A percentile compares a stretch with the other conserved stretches of the same genome.
phyloP scores from a whole-genome alignment of 805 yeast genomes.

The Tanozyma kutaoensis region DNA sequence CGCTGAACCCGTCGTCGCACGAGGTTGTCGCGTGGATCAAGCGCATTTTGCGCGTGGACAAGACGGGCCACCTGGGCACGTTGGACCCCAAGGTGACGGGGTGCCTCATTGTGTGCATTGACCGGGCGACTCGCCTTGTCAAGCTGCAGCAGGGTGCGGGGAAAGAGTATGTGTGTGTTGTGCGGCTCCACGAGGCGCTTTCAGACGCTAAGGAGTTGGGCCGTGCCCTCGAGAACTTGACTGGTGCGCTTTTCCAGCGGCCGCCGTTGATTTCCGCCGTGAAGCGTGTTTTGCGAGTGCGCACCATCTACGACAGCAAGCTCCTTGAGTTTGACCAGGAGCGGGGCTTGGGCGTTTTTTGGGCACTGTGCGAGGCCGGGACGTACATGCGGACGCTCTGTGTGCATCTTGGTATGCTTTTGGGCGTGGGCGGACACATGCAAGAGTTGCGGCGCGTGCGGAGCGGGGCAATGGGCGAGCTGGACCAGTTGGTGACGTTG shows the following conservation, averaged over 20 bases:
- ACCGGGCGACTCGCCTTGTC: constrained; percentile 94
- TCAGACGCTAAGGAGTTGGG: constrained; percentile 84
- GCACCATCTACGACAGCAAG: constrained; percentile 94
- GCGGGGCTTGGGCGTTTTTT: constrained; percentile 93
- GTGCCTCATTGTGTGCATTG: constrained; percentile 95
- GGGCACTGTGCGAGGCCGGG: constrained; percentile 99
- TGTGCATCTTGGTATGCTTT: constrained; percentile 96
- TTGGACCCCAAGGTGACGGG: constrained; percentile 98
- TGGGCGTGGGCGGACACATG: constrained; percentile 99
- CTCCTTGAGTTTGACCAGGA: constrained; percentile 93
- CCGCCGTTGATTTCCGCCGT: constrained; percentile 99
- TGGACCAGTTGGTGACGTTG: constrained; percentile 83
- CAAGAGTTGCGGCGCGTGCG: constrained; percentile 99
- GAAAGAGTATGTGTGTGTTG: constrained; percentile 97
- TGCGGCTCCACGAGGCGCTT: constrained; percentile 86
- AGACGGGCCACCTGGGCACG: constrained; percentile 99
- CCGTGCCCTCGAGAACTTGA: constrained; percentile 80
- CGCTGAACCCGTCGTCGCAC: constrained; percentile 96
- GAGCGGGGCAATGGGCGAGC: constrained; percentile 89
- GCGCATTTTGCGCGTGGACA: constrained; percentile 87
- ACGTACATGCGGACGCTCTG: constrained; percentile 98
- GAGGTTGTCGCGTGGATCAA: constrained; percentile 99
- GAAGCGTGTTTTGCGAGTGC: constrained; percentile 95
- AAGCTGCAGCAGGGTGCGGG: constrained; percentile 99
- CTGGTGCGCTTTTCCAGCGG: constrained; percentile 98